Percentiles rank a stretch among this genome's conserved stretches.
Conservation (phyloP, 225 moss, liverwort and hornwort species). For the Marchantia paleacea region DNA sequence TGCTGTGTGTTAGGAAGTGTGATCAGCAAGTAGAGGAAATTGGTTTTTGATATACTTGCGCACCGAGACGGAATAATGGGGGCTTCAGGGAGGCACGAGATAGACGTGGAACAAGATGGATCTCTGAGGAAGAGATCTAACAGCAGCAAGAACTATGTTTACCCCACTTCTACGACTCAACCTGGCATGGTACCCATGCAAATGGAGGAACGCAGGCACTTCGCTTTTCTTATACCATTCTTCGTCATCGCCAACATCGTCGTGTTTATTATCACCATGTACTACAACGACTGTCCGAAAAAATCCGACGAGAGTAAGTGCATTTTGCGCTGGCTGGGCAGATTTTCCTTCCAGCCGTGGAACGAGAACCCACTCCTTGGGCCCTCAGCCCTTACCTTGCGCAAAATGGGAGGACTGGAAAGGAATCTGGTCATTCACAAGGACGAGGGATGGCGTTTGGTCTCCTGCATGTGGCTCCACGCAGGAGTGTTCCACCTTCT, state of each 20-base stretch:
- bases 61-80: slow-evolving; percentile 19
- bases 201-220: slow-evolving; percentile 25
- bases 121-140: slow-evolving; percentile 17
- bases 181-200: neutral
- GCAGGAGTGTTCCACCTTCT: slow-evolving; percentile 80
- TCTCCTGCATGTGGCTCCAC: slow-evolving; percentile 81
- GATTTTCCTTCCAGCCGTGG: slow-evolving; percentile 81
- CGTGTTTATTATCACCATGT: slow-evolving; percentile 41
- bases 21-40: neutral
- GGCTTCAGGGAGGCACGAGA: slow-evolving; percentile 31
- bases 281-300: slow-evolving; percentile 37
- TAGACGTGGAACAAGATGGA: slow-evolving; percentile 33
- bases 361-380: slow-evolving; percentile 77
- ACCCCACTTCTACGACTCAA: slow-evolving; percentile 16
- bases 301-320: slow-evolving; percentile 14
- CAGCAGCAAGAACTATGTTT: slow-evolving; percentile 24
- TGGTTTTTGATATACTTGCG: neutral
- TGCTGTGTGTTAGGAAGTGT: neutral
- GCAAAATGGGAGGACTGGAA: slow-evolving; percentile 57
- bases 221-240: slow-evolving; percentile 35
- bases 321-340: slow-evolving; percentile 19
- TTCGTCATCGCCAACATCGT: slow-evolving; percentile 40
- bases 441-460: slow-evolving; percentile 74
- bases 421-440: slow-evolving; percentile 39
- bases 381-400: slow-evolving; percentile 56